phyloP scores from a whole-genome alignment of 805 yeast species.

The Wickerhamiella dianesei region DNA sequence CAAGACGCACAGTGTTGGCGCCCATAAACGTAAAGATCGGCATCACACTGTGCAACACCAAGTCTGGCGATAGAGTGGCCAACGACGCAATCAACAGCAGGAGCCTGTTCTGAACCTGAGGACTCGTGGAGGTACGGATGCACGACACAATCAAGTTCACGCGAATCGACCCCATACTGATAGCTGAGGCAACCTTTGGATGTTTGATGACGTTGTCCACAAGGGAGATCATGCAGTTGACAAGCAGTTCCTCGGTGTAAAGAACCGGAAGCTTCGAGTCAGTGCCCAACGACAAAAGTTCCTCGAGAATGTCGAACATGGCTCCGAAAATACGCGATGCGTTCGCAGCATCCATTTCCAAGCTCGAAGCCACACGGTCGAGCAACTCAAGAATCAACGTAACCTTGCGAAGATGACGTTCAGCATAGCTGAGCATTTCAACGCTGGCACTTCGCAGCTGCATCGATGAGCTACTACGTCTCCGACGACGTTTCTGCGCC shows the following conservation, averaged over 20 bases:
- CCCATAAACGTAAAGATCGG: conserved; percentile 99
- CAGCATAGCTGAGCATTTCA: conserved; percentile 61
- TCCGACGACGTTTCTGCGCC: conserved; percentile 46
- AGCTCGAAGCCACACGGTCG: conserved; percentile 32
- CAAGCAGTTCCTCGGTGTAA: conserved; percentile 81
- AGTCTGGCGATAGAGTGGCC: conserved; percentile 81
- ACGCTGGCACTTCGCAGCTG: conserved; percentile 34
- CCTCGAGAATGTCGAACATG: conserved; percentile 29
- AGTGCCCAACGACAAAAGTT: conserved; percentile 48
- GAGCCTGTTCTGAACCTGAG: conserved; percentile 86
- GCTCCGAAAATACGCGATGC: conserved; percentile 21
- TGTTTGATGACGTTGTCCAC: conserved; percentile 32
- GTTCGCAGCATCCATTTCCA: conserved; percentile 2
- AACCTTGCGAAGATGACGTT: conserved; percentile 60
- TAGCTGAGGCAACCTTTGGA: conserved; percentile 24
- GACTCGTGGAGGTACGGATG: conserved; percentile 76
- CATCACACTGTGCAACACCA: conserved; percentile 90
- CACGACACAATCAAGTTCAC: conserved; percentile 87
- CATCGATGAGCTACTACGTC: conserved; percentile 58
- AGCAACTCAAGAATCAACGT: conserved; percentile 70
- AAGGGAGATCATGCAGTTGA: conserved; percentile 66
- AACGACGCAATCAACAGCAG: conserved; percentile 73
- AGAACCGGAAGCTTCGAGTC: conserved; percentile 87
- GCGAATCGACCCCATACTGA: conserved; percentile 57
- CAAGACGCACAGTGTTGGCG: conserved; percentile 90